A percentile compares a stretch with the other conserved stretches of the same genome.
phyloP scores from a whole-genome alignment of 176 grass and related monocot species.

The Carex pumila region DNA sequence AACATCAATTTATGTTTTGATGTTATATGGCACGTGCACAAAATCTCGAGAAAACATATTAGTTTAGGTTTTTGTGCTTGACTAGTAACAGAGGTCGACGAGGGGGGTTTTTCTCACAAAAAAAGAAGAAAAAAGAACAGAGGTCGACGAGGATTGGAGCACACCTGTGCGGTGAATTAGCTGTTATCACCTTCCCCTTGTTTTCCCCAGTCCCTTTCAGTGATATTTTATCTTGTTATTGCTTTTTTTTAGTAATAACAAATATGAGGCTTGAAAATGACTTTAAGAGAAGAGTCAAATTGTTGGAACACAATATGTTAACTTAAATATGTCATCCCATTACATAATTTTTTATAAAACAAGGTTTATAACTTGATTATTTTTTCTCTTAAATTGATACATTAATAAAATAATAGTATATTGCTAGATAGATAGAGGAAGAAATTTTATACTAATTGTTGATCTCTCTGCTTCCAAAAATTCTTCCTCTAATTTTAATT shows the following conservation, averaged over 20 bases:
- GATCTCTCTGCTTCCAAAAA: background rate
- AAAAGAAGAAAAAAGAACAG: background rate
- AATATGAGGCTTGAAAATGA: background rate
- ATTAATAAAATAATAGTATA: background rate
- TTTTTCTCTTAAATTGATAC: background rate
- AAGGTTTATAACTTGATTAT: background rate
- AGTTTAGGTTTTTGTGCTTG: background rate
- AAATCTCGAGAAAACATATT: background rate
- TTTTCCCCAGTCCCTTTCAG: background rate
- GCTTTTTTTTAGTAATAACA: background rate
- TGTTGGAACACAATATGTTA: background rate
- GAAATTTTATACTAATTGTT: background rate
- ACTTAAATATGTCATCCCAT: background rate
- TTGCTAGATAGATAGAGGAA: too few relatives aligned
- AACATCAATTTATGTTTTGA: background rate
- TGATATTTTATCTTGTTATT: background rate
- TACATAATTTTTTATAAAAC: background rate
- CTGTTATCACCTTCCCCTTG: background rate
- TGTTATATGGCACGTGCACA: background rate
- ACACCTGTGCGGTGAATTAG: background rate
- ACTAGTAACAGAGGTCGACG: background rate
- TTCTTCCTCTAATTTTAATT: background rate
- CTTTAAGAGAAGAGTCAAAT: background rate
- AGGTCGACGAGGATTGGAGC: background rate
- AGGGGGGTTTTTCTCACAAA: too few relatives aligned